Conservation (phyloP, 2,329 filamentous ascomycete genomes). For the Penicillium sp. region DNA sequence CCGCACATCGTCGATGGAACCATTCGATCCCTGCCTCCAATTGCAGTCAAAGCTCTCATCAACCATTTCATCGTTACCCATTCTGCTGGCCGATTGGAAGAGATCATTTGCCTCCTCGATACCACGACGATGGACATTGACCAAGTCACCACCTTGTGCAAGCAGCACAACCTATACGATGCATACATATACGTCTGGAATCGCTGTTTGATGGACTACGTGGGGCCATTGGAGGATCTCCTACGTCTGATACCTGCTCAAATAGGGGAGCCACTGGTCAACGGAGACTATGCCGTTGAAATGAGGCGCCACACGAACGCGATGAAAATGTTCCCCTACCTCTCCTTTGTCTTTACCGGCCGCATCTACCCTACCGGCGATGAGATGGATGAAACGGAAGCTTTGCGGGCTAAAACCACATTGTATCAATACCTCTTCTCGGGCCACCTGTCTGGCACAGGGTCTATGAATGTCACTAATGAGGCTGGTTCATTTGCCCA, state of each 20-base stretch:
- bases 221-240: constrained; percentile 87
- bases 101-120: constrained; percentile 92
- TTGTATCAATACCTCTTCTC: constrained; percentile 95
- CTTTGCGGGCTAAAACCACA: constrained; percentile 79
- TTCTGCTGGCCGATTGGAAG: constrained; percentile 79
- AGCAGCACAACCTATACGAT: constrained; percentile 90
- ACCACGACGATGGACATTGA: constrained; percentile 92
- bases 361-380: constrained; percentile 89
- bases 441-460: constrained; percentile 59
- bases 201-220: constrained; percentile 83
- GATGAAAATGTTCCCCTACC: constrained; percentile 90
- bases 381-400: constrained; percentile 72
- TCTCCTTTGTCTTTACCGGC: constrained; percentile 89
- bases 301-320: constrained; percentile 66
- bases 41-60: constrained; percentile 84
- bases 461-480: constrained; percentile 41
- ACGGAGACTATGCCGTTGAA: constrained; percentile 61
- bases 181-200: constrained; percentile 98
- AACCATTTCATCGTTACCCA: constrained; percentile 78
- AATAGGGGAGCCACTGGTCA: constrained; percentile 32
- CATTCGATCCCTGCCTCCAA: constrained; percentile 77
- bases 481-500: constrained; percentile 83
- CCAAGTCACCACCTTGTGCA: constrained; percentile 87
- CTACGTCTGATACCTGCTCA: constrained; percentile 55
- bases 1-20: constrained; percentile 81